These are phyloP conservation scores for Peniophora sp. DNA, from an alignment of 1,284 basidiomycete species.

Conservation along the genomic window DNA sequence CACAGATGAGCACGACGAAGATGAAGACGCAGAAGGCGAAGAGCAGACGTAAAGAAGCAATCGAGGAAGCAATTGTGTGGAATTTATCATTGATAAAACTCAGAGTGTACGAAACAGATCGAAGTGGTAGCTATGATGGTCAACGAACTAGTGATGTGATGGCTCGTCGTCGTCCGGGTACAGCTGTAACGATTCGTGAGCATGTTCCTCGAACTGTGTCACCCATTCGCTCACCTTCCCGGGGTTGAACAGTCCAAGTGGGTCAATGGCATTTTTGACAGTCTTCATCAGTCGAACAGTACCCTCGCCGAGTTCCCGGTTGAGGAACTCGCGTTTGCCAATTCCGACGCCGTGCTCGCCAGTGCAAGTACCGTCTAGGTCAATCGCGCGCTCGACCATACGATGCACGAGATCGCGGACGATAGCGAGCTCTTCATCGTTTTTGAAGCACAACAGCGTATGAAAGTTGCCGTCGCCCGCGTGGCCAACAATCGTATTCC, in stretches of 20 bases:
- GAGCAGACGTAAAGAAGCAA: too few relatives aligned
- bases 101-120: too few relatives aligned
- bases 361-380: slow-evolving; percentile 73
- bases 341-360: slow-evolving; percentile 88
- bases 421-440: slow-evolving; percentile 47
- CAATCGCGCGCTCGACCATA: slow-evolving; percentile 69
- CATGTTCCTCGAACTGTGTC: neutral
- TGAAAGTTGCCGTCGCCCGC: slow-evolving; percentile 80
- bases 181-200: slow-evolving; percentile 5
- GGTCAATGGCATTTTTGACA: slow-evolving; percentile 74
- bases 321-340: slow-evolving; percentile 73
- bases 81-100: too few relatives aligned
- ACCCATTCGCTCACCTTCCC: slow-evolving; percentile 54
- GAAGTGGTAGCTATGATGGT: too few relatives aligned
- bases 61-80: too few relatives aligned
- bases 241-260: slow-evolving; percentile 75
- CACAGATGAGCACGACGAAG: too few relatives aligned
- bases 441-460: slow-evolving; percentile 50
- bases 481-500: slow-evolving; percentile 69
- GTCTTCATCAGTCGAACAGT: slow-evolving; percentile 83
- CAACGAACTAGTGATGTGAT: too few relatives aligned
- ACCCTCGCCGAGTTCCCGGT: slow-evolving; percentile 72
- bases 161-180: slow-evolving; percentile 11
- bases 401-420: slow-evolving; percentile 50
- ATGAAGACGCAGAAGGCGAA: too few relatives aligned